phyloP scores from a whole-genome alignment of 306 rosid genomes.

The Casuarina glauca region DNA sequence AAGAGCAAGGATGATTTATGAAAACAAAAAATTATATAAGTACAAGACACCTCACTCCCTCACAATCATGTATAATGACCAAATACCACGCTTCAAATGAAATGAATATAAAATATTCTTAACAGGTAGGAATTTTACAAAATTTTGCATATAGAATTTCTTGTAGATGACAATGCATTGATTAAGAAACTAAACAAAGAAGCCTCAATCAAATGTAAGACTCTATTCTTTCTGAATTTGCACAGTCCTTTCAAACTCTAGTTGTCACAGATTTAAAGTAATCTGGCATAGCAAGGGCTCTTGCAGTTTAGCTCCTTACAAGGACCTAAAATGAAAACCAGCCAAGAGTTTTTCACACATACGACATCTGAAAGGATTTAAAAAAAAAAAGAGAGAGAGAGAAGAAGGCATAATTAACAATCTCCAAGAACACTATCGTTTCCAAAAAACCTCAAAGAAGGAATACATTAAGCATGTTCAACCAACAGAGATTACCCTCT shows the following conservation, averaged over 20 bases:
- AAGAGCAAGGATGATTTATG: background rate
- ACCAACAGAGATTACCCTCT: background rate
- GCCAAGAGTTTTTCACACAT: background rate
- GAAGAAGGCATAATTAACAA: background rate
- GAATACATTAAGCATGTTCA: background rate
- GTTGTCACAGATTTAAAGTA: background rate
- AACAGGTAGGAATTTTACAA: background rate
- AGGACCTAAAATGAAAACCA: background rate
- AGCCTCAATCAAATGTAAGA: background rate
- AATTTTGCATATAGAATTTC: background rate
- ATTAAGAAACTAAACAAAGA: background rate
- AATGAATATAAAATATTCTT: background rate
- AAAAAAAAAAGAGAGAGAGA: no score
- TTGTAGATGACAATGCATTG: background rate
- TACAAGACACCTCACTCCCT: background rate
- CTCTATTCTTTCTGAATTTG: background rate
- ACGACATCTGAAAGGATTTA: background rate
- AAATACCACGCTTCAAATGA: background rate
- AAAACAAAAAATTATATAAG: background rate
- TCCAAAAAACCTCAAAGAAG: background rate
- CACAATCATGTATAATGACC: background rate
- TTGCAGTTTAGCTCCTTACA: background rate
- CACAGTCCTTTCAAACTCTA: background rate
- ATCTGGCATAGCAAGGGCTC: background rate
- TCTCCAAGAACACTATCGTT: background rate